phyloP scores from a whole-genome alignment of 2,329 filamentous ascomycete species.

The Scopulariopsis brevicaulis region DNA sequence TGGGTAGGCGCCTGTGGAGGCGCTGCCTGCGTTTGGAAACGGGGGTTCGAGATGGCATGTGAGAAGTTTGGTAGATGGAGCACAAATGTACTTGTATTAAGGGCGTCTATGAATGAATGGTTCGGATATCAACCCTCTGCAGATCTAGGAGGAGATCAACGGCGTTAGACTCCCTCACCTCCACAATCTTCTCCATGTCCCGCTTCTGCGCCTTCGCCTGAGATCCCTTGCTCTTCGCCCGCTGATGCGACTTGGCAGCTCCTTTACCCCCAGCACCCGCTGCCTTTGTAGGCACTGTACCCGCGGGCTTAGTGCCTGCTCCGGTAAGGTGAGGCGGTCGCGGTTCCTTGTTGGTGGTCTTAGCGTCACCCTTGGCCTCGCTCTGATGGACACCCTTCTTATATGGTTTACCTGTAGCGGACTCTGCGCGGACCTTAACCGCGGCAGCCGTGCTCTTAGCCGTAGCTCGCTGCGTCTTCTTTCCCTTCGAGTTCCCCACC shows the following conservation, averaged over 20 bases:
- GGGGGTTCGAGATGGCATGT: constrained; percentile 10
- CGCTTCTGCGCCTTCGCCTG: too few species aligned
- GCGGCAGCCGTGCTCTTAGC: too few species aligned
- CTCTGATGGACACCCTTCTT: too few species aligned
- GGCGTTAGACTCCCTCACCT: background rate
- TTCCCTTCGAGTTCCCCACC: too few species aligned
- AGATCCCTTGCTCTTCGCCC: background rate
- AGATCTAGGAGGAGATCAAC: background rate
- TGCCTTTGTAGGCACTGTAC: too few species aligned
- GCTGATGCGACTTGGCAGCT: background rate
- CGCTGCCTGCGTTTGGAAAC: background rate
- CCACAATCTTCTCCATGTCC: background rate
- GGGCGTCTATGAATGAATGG: background rate
- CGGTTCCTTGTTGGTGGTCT: too few species aligned
- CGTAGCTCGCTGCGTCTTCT: too few species aligned
- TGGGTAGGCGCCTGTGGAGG: background rate
- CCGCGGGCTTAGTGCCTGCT: too few species aligned
- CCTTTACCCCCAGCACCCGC: background rate
- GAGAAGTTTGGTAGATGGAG: background rate
- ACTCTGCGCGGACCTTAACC: too few species aligned
- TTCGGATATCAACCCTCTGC: background rate
- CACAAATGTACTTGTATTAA: background rate
- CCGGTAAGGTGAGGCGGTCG: too few species aligned
- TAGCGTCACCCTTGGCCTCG: too few species aligned
- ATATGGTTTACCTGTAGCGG: too few species aligned